Evolutionary conservation across 805 yeast genomes (phyloP), one percentile per base, ranked within the genome.

Genomic region (Lachancea kluyveri): DNA sequence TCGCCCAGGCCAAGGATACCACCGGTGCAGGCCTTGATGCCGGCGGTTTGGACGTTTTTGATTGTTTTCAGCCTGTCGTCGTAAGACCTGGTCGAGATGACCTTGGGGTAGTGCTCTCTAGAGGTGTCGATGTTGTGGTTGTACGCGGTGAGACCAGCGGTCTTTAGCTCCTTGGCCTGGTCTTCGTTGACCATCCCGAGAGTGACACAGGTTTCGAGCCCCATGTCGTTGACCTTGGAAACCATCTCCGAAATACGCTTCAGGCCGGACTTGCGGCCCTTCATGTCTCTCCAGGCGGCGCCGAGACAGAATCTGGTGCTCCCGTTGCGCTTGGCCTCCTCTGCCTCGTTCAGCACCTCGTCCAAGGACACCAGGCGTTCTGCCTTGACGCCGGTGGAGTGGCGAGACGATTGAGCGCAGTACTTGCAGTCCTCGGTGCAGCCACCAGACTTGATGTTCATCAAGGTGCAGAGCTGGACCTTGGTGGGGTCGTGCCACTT

Each of bases 281-380:
- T 62, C 92, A 82, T 82, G 40, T 80, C 90, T 52, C 92, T 68
- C 92, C 90, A 83, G 2, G 92, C 92, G 8, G 90, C 85, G 28
- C 92, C 92, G 77, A 82, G 72, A 51, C 92, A 82, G 50, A 82
- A 82, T 42, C 92, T 64, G 0, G 92, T 82, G 1, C 81, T 70
- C 0, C 90, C 90, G 42, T 80, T 79, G 5, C 45, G 60, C 45
- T 78, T 77, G 8, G 92, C 88, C 31, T 66, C 68, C 33, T 57
- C 60, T 1, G 92, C 92, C 19, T 74, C 78, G 30, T 59, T 64
- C 43, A 77, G 55, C 1, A 82, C 88, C n/a, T 66, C 65, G 4
- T 79, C 86, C 8, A 79, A 49, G 16, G 65, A 57, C 9, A 80
- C 66, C 60, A 80, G 56, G 47, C 74, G 76, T 37, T 74, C 79